Evolutionary conservation across 306 rosid genomes (phyloP).

Genomic region (Begonia fuchsioides): DNA sequence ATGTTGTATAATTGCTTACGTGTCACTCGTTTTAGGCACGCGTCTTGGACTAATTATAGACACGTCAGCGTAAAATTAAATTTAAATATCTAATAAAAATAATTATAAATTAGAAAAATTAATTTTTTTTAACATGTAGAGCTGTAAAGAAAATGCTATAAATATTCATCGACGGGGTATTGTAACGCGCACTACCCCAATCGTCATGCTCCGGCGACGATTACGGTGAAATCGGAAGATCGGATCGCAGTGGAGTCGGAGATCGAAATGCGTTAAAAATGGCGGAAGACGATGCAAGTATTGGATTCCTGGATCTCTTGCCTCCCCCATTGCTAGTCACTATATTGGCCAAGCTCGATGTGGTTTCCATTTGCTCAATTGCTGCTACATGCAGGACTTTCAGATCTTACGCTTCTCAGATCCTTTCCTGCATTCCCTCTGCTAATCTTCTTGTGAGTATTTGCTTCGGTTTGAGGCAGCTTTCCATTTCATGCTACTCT

Average conservation of each 20-base stretch:
- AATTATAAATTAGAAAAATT: too few species aligned
- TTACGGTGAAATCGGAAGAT: neutral
- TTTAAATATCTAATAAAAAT: too few species aligned
- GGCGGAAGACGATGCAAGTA: constrained; percentile 9
- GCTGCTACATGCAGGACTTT: constrained; percentile 61
- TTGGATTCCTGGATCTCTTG: constrained; percentile 38
- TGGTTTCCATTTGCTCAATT: constrained; percentile 58
- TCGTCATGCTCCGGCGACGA: too few species aligned
- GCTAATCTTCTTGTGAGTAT: constrained; percentile 60
- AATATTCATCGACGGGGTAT: too few species aligned
- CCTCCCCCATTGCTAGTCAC: constrained; percentile 48
- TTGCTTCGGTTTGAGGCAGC: neutral
- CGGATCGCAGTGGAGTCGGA: neutral
- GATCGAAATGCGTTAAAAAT: constrained; percentile 3
- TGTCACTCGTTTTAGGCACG: too few species aligned
- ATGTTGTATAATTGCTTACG: too few species aligned
- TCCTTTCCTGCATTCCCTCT: constrained; percentile 53
- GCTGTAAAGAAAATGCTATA: too few species aligned
- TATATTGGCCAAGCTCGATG: constrained; percentile 66
- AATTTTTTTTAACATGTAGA: too few species aligned
- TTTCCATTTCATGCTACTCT: too few species aligned
- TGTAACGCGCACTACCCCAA: too few species aligned
- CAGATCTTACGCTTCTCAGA: constrained; percentile 40
- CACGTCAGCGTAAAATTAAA: too few species aligned
- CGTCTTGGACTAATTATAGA: too few species aligned